phyloP scores from a whole-genome alignment of 805 yeast species.

The Lachancea lanzarotensis region DNA sequence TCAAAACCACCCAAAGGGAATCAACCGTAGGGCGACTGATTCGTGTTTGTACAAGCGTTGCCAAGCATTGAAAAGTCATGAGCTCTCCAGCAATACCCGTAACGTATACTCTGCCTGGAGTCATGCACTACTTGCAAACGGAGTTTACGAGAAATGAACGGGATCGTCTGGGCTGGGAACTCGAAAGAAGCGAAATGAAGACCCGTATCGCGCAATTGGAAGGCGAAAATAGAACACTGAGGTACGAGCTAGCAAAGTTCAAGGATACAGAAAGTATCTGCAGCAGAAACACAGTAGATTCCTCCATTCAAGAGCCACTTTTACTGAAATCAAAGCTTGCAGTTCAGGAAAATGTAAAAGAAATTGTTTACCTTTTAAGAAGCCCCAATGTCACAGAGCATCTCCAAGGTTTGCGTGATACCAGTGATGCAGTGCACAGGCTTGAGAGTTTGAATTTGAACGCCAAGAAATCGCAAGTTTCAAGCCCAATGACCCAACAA shows the following conservation, averaged over 20 bases:
- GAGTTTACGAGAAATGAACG: constrained; percentile 59
- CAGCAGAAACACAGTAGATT: background rate
- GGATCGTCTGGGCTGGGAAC: constrained; percentile 53
- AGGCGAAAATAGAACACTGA: constrained; percentile 43
- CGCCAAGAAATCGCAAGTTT: background rate
- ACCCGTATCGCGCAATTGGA: constrained; percentile 44
- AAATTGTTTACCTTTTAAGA: constrained; percentile 29
- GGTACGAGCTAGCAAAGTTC: constrained; percentile 15
- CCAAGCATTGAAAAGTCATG: constrained; percentile 1
- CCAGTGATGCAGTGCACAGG: constrained; percentile 19
- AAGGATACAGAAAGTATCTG: background rate
- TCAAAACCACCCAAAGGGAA: no score
- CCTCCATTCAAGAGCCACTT: constrained; percentile 8
- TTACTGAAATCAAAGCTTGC: constrained; percentile 23
- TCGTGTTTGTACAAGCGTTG: background rate
- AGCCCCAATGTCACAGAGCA: constrained; percentile 25
- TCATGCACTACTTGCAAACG: constrained; percentile 55
- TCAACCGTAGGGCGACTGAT: background rate
- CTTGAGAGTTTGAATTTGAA: constrained; percentile 21
- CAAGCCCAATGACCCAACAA: background rate
- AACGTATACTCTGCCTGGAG: constrained; percentile 39
- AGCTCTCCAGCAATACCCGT: constrained; percentile 3
- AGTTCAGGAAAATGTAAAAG: constrained; percentile 32
- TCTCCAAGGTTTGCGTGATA: constrained; percentile 20
- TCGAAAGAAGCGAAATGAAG: constrained; percentile 56